Evolutionary conservation across 768 basidiomycete genomes (phyloP).

Genomic region (Lactarius trivialis): DNA sequence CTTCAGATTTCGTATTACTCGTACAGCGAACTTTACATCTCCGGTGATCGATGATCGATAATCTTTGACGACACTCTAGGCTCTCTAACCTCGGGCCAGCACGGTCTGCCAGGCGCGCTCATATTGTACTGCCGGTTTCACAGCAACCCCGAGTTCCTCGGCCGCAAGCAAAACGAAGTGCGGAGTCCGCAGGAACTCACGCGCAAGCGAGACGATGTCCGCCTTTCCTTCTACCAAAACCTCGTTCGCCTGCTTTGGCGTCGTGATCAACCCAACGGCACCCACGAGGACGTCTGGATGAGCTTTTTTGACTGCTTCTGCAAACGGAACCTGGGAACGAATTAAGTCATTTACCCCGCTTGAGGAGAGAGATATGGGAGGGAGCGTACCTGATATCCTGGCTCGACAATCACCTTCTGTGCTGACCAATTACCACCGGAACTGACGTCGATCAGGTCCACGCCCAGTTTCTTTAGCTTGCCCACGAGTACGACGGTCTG

Average conservation of each 20-base stretch:
- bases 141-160: constrained; percentile 49
- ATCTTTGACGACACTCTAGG: not conserved
- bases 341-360: not conserved
- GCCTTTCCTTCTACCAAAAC: constrained; percentile 60
- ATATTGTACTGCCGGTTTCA: constrained; percentile 71
- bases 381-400: constrained; percentile 53
- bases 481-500: constrained; percentile 58
- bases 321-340: constrained; percentile 53
- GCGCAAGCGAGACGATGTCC: constrained; percentile 61
- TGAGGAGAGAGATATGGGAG: not conserved
- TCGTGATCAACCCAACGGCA: constrained; percentile 68
- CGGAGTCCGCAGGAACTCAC: constrained; percentile 60
- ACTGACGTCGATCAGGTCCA: constrained; percentile 73
- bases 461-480: constrained; percentile 51
- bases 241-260: constrained; percentile 50
- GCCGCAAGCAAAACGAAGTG: constrained; percentile 63
- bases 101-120: constrained; percentile 49
- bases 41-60: too few species aligned
- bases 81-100: constrained; percentile 25
- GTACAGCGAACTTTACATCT: too few species aligned
- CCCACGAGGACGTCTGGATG: constrained; percentile 50
- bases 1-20: too few species aligned
- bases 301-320: constrained; percentile 56
- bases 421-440: constrained; percentile 33
- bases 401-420: constrained; percentile 50